Conservation (phyloP, 805 yeast species). For the Schwanniomyces vanrijiae region DNA sequence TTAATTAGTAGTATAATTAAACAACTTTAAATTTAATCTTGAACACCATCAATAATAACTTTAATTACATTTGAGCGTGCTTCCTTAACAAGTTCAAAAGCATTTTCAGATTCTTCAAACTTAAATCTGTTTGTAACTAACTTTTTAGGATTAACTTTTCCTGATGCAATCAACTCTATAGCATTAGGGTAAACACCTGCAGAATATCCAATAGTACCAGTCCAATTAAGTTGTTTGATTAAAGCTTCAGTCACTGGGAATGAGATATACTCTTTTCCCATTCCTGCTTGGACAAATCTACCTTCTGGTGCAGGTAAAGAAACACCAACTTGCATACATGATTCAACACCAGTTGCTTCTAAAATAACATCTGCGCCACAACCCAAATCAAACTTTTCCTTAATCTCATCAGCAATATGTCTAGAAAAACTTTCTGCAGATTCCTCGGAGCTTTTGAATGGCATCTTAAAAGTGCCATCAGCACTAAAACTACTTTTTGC, state of each 20-base stretch:
- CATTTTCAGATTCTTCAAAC: constrained; percentile 18
- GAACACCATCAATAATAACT: constrained; percentile 14
- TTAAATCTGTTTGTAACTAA: constrained; percentile 19
- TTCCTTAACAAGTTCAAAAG: constrained; percentile 17
- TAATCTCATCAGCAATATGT: constrained; percentile 9
- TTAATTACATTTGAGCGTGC: constrained; percentile 12
- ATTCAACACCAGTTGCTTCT: constrained; percentile 19
- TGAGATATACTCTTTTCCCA: constrained; percentile 15
- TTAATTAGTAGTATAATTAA: too few species aligned
- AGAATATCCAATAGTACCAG: constrained; percentile 15
- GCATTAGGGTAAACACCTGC: constrained; percentile 19
- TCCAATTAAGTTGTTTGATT: constrained; percentile 17
- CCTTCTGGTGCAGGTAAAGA: constrained; percentile 13
- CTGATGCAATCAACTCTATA: constrained; percentile 14
- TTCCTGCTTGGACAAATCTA: constrained; percentile 19
- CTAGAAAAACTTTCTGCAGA: constrained; percentile 9
- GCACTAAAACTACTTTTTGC: constrained; percentile 16
- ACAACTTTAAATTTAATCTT: too few species aligned
- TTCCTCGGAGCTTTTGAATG: constrained; percentile 11
- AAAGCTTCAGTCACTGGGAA: constrained; percentile 19
- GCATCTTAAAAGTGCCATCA: constrained; percentile 13
- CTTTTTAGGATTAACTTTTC: constrained; percentile 14
- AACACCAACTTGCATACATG: constrained; percentile 16
- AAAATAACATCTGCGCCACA: constrained; percentile 24
- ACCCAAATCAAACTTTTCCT: constrained; percentile 21